Evolutionary conservation across 1,284 basidiomycete species (phyloP).

Genomic region (Neolentinus lepideus): DNA sequence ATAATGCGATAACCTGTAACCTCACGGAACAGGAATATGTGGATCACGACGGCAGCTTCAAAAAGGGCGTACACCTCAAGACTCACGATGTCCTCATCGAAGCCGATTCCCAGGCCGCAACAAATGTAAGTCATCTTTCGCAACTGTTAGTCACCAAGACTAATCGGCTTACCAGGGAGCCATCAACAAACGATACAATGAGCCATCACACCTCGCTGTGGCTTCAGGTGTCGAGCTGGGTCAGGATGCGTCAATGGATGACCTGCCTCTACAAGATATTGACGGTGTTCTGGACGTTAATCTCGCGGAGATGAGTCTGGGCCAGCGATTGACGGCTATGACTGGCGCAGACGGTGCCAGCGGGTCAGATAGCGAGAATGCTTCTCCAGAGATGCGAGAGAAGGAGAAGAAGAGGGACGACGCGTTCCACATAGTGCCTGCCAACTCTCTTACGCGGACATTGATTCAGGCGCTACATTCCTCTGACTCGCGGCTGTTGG

Average conservation of each 20-base stretch:
- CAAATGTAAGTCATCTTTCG: slow-evolving; percentile 7
- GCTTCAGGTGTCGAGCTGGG: slow-evolving; percentile 57
- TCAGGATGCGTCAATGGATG: slow-evolving; percentile 51
- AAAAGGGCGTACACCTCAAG: slow-evolving; percentile 44
- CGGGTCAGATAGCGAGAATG: slow-evolving; percentile 16
- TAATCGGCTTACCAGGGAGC: slow-evolving; percentile 21
- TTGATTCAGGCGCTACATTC: slow-evolving; percentile 97
- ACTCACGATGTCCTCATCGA: slow-evolving; percentile 37
- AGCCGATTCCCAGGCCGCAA: slow-evolving; percentile 11
- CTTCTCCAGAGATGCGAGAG: slow-evolving; percentile 13
- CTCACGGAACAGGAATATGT: slow-evolving; percentile 39
- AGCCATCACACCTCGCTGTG: slow-evolving; percentile 52
- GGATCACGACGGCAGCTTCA: slow-evolving; percentile 48
- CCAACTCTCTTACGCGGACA: slow-evolving; percentile 88
- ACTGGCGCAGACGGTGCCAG: slow-evolving; percentile 38
- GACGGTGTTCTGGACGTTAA: slow-evolving; percentile 77
- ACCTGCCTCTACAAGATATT: slow-evolving; percentile 37
- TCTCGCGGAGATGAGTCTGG: slow-evolving; percentile 84
- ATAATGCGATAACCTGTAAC: too few species aligned
- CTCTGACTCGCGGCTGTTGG: slow-evolving; percentile 82
- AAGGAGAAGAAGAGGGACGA: slow-evolving; percentile 26
- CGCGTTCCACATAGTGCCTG: slow-evolving; percentile 50
- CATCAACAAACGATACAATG: slow-evolving; percentile 56
- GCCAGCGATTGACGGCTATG: slow-evolving; percentile 76
- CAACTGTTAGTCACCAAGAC: too few species aligned